Conservation (phyloP, 805 yeast species). For the Saccharomycopsis sp. region DNA sequence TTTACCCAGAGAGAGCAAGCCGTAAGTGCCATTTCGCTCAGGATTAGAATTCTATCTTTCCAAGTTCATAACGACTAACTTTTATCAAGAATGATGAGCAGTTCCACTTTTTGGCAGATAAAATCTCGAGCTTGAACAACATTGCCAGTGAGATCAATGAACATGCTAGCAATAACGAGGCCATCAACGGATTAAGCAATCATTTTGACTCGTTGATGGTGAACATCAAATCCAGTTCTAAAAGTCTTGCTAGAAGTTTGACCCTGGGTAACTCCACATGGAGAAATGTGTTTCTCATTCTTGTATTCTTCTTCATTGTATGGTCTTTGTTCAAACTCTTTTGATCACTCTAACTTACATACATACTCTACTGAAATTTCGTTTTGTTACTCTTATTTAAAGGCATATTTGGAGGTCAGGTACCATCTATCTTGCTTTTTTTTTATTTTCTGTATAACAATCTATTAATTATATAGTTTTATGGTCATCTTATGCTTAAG, state of each 20-base stretch:
- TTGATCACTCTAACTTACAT: constrained; percentile 26
- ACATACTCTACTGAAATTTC: no score
- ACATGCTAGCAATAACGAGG: constrained; percentile 46
- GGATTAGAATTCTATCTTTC: no score
- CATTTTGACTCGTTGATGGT: constrained; percentile 42
- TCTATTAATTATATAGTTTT: no score
- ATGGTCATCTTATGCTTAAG: no score
- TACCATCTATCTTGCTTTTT: no score
- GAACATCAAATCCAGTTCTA: constrained; percentile 43
- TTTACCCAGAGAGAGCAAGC: constrained; percentile 27
- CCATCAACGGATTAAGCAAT: constrained; percentile 36
- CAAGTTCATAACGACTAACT: not conserved
- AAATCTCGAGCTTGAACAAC: constrained; percentile 52
- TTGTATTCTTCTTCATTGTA: constrained; percentile 44
- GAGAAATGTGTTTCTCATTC: constrained; percentile 49
- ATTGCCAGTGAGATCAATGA: constrained; percentile 61
- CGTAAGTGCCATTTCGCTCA: constrained; percentile 15
- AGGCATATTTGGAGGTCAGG: no score
- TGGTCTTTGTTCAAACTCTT: constrained; percentile 47
- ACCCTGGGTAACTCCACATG: constrained; percentile 50
- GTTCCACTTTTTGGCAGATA: constrained; percentile 54
- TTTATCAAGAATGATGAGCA: constrained; percentile 53
- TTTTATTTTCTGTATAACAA: no score
- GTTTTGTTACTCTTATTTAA: no score
- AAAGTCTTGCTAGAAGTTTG: constrained; percentile 46